phyloP scores from a whole-genome alignment of 1,284 basidiomycete species.

The Fomitopsis pinicola region DNA sequence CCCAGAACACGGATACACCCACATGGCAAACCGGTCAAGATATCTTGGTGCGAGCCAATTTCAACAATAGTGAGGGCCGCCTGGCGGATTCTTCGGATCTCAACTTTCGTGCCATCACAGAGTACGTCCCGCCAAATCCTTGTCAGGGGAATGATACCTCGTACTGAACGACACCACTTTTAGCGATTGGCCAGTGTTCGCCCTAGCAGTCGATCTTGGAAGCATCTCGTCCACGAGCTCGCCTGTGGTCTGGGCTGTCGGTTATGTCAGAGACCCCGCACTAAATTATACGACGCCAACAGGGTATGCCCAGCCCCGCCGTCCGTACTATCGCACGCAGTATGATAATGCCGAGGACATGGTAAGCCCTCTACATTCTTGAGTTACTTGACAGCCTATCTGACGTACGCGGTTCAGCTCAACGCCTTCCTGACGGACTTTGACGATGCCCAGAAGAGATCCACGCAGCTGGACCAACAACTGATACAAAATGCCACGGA shows the following conservation, averaged over 20 bases:
- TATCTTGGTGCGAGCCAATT: constrained; percentile 6
- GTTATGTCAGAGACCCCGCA: constrained; percentile 19
- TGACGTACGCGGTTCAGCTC: neutral
- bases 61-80: neutral
- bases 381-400: neutral
- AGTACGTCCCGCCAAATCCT: constrained; percentile 3
- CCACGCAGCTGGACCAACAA: constrained; percentile 21
- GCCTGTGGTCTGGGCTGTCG: constrained; percentile 22
- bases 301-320: constrained; percentile 18
- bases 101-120: constrained; percentile 10
- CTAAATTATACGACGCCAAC: constrained; percentile 15
- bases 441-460: constrained; percentile 14
- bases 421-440: constrained; percentile 21
- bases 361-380: constrained; percentile 11
- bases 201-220: constrained; percentile 19
- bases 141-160: neutral
- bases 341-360: constrained; percentile 11
- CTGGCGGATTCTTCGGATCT: constrained; percentile 8
- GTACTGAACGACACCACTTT: too few species aligned
- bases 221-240: constrained; percentile 12
- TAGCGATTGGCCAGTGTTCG: constrained; percentile 17
- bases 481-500: constrained; percentile 16
- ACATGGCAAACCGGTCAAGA: constrained; percentile 15
- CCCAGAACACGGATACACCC: constrained; percentile 6
- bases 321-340: constrained; percentile 21